Conservation (phyloP, 1,284 basidiomycete genomes). For the Golubevia sp. region DNA sequence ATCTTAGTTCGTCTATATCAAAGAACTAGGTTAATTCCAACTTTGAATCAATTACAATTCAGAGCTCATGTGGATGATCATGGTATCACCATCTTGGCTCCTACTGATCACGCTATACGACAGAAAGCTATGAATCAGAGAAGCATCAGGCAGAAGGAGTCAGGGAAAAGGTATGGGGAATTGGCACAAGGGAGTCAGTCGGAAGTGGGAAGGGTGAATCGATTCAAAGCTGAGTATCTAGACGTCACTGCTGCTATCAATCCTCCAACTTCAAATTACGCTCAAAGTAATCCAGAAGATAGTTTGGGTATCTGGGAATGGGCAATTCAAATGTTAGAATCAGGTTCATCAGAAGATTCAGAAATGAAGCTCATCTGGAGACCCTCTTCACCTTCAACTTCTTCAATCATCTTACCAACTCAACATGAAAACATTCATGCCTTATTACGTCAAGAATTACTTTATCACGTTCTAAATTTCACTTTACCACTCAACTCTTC, state of each 20-base stretch:
- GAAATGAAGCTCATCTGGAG: no score
- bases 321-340: slow-evolving; percentile 7
- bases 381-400: no score
- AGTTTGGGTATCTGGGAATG: slow-evolving; percentile 6
- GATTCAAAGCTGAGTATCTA: background rate
- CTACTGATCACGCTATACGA: slow-evolving; percentile 86
- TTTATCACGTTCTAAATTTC: slow-evolving; percentile 93
- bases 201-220: slow-evolving; percentile 10
- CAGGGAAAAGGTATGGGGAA: slow-evolving; percentile 4
- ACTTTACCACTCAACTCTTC: slow-evolving; percentile 65
- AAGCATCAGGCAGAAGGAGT: slow-evolving; percentile 19
- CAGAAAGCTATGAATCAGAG: slow-evolving; percentile 56
- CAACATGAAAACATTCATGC: slow-evolving; percentile 73
- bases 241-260: no score
- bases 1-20: slow-evolving; percentile 81
- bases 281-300: no score
- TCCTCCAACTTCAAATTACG: no score
- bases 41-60: slow-evolving; percentile 75
- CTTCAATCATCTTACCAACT: no score
- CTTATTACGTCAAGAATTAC: slow-evolving; percentile 82
- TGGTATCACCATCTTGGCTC: slow-evolving; percentile 85
- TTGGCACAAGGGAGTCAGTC: background rate
- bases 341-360: no score
- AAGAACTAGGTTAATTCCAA: slow-evolving; percentile 83
- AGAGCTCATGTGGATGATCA: slow-evolving; percentile 62